Percentiles rank a stretch among this genome's conserved stretches.
Evolutionary conservation across 768 basidiomycete species (phyloP).

Genomic region (Clathrus columnatus): DNA sequence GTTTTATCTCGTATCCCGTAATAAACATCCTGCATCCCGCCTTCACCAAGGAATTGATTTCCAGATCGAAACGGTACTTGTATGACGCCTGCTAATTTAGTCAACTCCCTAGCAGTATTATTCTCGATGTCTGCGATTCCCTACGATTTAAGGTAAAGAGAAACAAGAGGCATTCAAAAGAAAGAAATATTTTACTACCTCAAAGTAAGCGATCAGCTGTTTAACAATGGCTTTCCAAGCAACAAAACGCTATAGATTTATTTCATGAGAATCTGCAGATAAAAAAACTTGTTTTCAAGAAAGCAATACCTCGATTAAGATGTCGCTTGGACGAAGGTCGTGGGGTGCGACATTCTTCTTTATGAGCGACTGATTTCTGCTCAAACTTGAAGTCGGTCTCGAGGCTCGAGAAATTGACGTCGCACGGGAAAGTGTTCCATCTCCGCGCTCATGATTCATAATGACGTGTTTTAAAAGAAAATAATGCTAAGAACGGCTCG

Average conservation of each 20-base stretch:
- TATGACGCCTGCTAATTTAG: constrained; percentile 89
- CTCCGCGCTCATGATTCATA: constrained; percentile 4
- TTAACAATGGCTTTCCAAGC: constrained; percentile 97
- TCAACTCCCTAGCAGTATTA: constrained; percentile 87
- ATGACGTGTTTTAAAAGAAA: neutral
- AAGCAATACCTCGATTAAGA: constrained; percentile 68
- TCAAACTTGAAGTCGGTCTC: constrained; percentile 61
- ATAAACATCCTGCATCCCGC: constrained; percentile 91
- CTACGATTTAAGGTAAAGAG: constrained; percentile 12
- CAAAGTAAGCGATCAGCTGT: constrained; percentile 89
- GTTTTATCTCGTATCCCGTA: constrained; percentile 92
- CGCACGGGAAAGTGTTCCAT: constrained; percentile 46
- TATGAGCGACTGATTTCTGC: constrained; percentile 79
- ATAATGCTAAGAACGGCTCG: neutral
- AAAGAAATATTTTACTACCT: constrained; percentile 30
- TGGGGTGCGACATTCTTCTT: constrained; percentile 89
- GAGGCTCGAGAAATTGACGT: constrained; percentile 62
- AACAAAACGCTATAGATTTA: constrained; percentile 48
- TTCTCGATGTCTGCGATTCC: constrained; percentile 86
- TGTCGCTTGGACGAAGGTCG: constrained; percentile 86
- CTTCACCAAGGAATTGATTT: constrained; percentile 98
- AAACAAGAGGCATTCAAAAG: constrained; percentile 6
- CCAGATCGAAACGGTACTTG: constrained; percentile 94
- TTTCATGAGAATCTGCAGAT: neutral
- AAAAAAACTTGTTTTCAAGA: neutral